Conservation (phyloP, 2,329 filamentous ascomycete genomes). For the Fusarium proliferatum region DNA sequence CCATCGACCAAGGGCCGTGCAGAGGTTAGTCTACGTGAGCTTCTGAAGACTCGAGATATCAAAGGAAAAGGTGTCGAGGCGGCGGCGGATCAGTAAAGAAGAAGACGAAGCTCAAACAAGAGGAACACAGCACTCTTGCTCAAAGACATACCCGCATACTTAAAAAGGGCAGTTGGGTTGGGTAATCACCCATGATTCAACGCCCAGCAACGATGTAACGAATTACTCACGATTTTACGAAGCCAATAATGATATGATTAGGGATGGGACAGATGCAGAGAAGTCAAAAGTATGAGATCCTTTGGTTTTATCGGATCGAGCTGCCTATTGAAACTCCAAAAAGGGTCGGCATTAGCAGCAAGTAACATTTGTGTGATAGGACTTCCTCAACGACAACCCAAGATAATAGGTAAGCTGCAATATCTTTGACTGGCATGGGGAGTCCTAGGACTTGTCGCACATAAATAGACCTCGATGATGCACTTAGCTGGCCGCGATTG, state of each 20-base stretch:
- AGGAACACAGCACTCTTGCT: conserved; percentile 45
- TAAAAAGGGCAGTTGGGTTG: background rate
- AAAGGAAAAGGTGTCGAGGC: conserved; percentile 51
- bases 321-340: conserved; percentile 2
- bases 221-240: conserved; percentile 42
- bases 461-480: background rate
- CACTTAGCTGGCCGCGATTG: background rate
- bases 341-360: background rate
- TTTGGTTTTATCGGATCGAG: conserved; percentile 5
- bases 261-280: conserved; percentile 9
- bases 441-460: background rate
- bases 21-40: conserved; percentile 65
- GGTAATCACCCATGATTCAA: conserved; percentile 19
- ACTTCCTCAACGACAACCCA: background rate
- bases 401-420: background rate
- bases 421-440: background rate
- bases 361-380: background rate
- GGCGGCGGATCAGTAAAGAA: conserved; percentile 9
- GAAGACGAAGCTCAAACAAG: conserved; percentile 19
- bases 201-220: conserved; percentile 32
- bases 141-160: background rate
- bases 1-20: conserved; percentile 58
- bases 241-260: conserved; percentile 13
- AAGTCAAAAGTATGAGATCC: conserved; percentile 27
- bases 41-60: conserved; percentile 56